A percentile compares a stretch with the other conserved stretches of the same genome.
phyloP scores from a whole-genome alignment of 2,329 filamentous ascomycete genomes.

The Diplodia seriata region DNA sequence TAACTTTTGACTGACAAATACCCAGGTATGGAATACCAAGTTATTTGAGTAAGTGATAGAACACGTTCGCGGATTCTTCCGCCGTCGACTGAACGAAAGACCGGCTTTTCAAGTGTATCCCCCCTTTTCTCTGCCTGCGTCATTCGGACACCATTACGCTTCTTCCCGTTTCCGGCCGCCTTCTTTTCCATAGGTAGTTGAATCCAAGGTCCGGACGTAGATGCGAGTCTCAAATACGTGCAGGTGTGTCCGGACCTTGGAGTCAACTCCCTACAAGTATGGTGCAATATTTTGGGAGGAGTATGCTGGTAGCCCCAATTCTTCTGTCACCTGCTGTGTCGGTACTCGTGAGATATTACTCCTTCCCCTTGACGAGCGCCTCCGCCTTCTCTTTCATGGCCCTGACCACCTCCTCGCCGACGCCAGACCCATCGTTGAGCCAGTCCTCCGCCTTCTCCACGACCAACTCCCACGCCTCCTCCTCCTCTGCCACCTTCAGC shows the following conservation, averaged over 20 bases:
- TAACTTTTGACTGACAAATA: not conserved
- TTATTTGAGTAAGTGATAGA: not conserved
- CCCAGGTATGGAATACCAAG: not conserved
- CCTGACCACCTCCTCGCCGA: conserved; percentile 7
- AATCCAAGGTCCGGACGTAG: too few relatives aligned
- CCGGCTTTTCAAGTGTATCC: not conserved
- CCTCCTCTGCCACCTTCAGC: conserved; percentile 51
- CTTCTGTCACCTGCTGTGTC: too few relatives aligned
- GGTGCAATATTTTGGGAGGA: too few relatives aligned
- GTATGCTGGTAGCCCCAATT: too few relatives aligned
- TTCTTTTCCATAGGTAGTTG: too few relatives aligned
- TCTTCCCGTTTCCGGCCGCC: not conserved
- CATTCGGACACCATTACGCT: not conserved
- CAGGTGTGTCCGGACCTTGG: too few relatives aligned
- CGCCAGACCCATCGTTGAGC: conserved; percentile 47
- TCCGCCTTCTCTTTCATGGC: conserved; percentile 18
- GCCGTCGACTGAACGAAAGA: not conserved
- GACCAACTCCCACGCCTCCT: conserved; percentile 69
- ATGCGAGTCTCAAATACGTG: too few relatives aligned
- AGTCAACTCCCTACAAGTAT: too few relatives aligned
- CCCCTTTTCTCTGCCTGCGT: not conserved
- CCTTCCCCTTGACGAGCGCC: not conserved
- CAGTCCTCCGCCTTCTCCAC: conserved; percentile 65
- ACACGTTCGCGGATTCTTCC: not conserved
- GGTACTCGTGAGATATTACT: not conserved